Base-by-base conservation (phyloP, 73 alveolate species). In the Paramecium tetraurelia region DNA sequence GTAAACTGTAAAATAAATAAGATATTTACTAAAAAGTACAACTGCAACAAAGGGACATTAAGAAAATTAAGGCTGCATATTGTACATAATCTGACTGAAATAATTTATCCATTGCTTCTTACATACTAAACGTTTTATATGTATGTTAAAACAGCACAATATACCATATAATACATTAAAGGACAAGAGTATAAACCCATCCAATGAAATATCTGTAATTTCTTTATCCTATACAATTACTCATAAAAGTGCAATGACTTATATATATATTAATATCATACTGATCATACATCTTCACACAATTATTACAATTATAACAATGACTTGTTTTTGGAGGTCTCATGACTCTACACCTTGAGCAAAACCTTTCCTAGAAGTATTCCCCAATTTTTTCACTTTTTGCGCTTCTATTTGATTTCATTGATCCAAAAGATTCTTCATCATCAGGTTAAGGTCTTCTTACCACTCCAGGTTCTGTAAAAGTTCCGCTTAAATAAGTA, bases 181-280 rank as follows among this genome's bases (percentile, higher is more conserved):
- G 16, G 33, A 75, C 5, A 9, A 75, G 35, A 35, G 68, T 35
- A 38, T 35, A 38, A 10, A 75, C 10, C 87, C 87, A 95, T 21
- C 94, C 59, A 58, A 96, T 96, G 93, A 98, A 98, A 85, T 88
- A 88, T 87, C 95, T 96, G 70, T 95, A 93, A 95, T 98, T 98
- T 93, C 99, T 96, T 85, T 93, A 93, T 27, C 99, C 99, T 18
- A 98, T 95, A 46, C 99, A 98, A 92, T 98, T 98, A 80, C 98
- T 96, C 58, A 98, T 89, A 86, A 95, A 96, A 27, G 95, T 93
- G 90, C 99, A 96, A 85, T 98, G 99, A 92, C 96, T 92, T 24
- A 11, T n/a, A 11, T 53, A 4, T 44, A 14, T 10, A 58, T 44
- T 85, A 35, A 75, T 46, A 14, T 5, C 3, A 12, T 36, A 36